Base-by-base conservation (phyloP, 805 yeast species). In the Hanseniaspora opuntiae region DNA sequence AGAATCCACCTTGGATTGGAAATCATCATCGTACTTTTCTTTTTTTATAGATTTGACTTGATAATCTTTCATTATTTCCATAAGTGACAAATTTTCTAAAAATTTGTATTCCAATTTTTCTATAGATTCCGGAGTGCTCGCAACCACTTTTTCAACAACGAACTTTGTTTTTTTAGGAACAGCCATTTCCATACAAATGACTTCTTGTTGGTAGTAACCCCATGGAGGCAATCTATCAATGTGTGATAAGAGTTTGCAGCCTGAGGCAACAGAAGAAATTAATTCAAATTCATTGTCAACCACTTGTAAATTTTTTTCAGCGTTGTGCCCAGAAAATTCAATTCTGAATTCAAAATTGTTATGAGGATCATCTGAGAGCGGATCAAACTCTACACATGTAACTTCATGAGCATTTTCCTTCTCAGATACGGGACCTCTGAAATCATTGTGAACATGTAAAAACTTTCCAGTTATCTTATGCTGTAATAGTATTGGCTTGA, bases 381-480 rank as follows among this genome's bases (percentile, higher is more conserved):
- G 52, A 20, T 51, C 54, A 45, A 42, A 54, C 6, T 54, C 56
- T 32, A 12, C 62, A 58, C 86, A 79, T 28, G 86, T 76, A 0
- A 88, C 95, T 66, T 88, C 95, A 58, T 75, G 77, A 62, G 88
- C 82, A 66, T 90, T 89, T 54, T 93, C 97, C 62, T 86, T 93
- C 63, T 86, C 95, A 10, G 90, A 77, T 28, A 88, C 77, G 10
- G 96, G 96, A 3, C 97, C 96, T 56, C 89, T 78, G 49, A 76
- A 70, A 1, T 65, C 58, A 56, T 85, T 84, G 58, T 74, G 79
- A 22, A 87, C 84, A 58, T 81, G 81, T 51, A 93, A 67, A 45
- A 84, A 77, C 57, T 79, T 78, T 16, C 81, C 77, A 0, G 97
- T 84, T 1, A 60, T 56, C 55, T 73, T 72, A 65, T 93, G 97